Base-by-base conservation (phyloP, 2,329 filamentous ascomycete species). In the Blumeria hordei region DNA sequence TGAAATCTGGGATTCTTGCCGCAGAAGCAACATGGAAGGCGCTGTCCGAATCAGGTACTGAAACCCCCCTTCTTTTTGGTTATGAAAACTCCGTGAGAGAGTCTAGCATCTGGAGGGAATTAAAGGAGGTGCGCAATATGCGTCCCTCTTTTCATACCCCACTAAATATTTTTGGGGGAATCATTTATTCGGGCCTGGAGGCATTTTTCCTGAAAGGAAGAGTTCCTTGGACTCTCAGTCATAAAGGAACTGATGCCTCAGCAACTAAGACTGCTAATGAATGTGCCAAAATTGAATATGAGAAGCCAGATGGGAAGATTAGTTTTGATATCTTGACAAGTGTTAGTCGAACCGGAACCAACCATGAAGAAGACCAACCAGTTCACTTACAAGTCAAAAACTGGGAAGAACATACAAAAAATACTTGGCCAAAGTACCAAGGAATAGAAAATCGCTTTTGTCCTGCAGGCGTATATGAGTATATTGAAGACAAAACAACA, bases 341-440 rank as follows among this genome's bases (percentile, higher is more conserved):
- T 64, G 92, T 98, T 12, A 93, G 84, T 61, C 80, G 92, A 56
- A 96, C 92, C 5, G 92, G 92, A 41, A 98, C 92, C 35, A 96
- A 96, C 70, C 92, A 98, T 69, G 92, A 96, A 69, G 92, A 98
- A 70, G 92, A 98, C 68, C 88, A 98, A 70, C 92, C 92, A 0
- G 88, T 94, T 53, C 92, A 98, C 69, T 72, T 98, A 63, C 87
- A 94, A 69, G 90, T 98, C 61, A 78, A 84, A 68, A 88, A 98
- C 69, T 95, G 88, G 88, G 88, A 95, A 63, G 80, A 81, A 64
- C 92, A 98, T 70, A 83, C 87, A 1, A 73, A 81, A 59, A 78
- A 80, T 67, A 82, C 87, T 54, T 98, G 81, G 72, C 92, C 92
- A 21, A 75, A 77, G 59, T 98, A 85, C 70, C 83, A 94, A 73